These are phyloP conservation scores for Sequoia sempervirens DNA, from an alignment of 75 land plant species.

Conservation along the genomic window DNA sequence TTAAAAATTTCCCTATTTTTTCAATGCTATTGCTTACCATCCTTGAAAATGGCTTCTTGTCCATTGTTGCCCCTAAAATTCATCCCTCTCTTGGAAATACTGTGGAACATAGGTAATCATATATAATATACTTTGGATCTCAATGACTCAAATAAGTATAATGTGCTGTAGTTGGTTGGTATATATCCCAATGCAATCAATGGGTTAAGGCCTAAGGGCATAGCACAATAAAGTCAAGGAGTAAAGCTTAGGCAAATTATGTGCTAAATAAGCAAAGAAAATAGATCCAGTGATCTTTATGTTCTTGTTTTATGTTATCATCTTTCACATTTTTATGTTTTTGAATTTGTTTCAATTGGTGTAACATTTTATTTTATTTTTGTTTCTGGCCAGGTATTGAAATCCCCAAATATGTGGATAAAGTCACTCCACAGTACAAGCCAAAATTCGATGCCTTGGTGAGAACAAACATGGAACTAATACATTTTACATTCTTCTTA, in stretches of 20 bases:
- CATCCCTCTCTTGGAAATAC: no score
- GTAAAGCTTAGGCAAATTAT: background rate
- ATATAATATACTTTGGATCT: no score
- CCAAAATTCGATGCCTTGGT: conserved; percentile 78
- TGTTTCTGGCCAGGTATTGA: conserved; percentile 33
- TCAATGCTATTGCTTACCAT: no score
- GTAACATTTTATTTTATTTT: background rate
- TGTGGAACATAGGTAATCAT: no score
- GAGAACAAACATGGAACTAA: conserved; percentile 9
- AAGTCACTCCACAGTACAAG: conserved; percentile 61
- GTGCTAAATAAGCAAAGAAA: background rate
- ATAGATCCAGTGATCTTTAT: background rate
- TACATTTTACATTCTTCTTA: background rate
- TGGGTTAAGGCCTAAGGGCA: no score
- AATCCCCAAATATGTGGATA: conserved; percentile 61
- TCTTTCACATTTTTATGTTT: background rate
- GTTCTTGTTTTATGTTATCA: background rate
- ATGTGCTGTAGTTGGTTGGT: no score
- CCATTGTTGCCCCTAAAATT: no score
- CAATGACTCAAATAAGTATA: no score
- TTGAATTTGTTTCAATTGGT: background rate
- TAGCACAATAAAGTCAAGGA: background rate
- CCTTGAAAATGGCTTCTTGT: no score
- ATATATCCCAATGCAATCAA: no score
- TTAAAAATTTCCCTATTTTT: no score